These are phyloP conservation scores for Haplosporangium sp. DNA, from an alignment of 371 early-diverging fungal species.

Conservation along the genomic window DNA sequence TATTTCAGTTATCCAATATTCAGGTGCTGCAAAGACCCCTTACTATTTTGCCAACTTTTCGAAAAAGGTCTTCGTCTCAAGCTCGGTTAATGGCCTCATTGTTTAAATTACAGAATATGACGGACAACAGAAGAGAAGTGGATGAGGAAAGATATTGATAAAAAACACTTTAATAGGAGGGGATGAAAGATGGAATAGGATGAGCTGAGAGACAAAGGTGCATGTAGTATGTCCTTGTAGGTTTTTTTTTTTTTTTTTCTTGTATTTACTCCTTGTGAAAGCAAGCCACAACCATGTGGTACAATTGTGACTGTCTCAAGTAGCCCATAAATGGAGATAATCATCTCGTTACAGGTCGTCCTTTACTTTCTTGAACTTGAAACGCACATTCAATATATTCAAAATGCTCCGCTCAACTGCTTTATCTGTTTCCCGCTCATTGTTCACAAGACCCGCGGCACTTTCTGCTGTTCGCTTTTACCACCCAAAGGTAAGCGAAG, in stretches of 20 bases:
- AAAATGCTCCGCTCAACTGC: conserved; percentile 48
- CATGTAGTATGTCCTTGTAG: not conserved
- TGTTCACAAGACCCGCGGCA: conserved; percentile 56
- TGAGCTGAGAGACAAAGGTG: conserved; percentile 2
- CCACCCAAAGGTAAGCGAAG: conserved; percentile 72
- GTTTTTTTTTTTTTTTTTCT: conserved; percentile 13
- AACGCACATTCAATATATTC: not conserved
- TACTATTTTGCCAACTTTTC: conserved; percentile 98
- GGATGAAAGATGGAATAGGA: not conserved
- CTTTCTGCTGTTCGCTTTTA: conserved; percentile 65
- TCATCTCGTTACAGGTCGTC: not conserved
- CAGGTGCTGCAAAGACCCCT: conserved; percentile 20
- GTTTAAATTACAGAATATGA: not conserved
- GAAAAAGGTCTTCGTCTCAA: conserved; percentile 95
- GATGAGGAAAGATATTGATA: not conserved
- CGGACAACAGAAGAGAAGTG: not conserved
- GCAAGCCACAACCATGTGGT: conserved; percentile 4
- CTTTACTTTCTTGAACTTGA: not conserved
- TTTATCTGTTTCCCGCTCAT: conserved; percentile 40
- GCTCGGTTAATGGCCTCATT: conserved; percentile 95
- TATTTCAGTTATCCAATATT: not conserved
- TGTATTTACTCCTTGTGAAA: not conserved
- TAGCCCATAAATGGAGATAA: not conserved
- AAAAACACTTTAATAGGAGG: not conserved
- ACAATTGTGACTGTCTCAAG: not conserved